Conservation (phyloP, 2,329 filamentous ascomycete species). For the Diaporthe capsici region DNA sequence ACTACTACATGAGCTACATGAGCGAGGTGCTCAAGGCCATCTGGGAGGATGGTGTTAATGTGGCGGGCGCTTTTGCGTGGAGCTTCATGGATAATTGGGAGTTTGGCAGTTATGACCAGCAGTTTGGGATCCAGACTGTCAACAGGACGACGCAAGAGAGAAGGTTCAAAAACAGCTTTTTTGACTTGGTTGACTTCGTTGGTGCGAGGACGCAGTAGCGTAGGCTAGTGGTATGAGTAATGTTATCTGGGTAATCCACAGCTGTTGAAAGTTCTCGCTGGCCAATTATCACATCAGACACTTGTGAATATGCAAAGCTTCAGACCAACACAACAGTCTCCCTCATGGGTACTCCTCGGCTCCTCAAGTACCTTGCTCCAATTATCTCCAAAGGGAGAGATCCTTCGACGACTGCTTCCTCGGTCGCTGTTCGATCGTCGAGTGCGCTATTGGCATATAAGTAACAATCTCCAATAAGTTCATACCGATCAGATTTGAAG, state of each 20-base stretch:
- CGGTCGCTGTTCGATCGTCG: background rate
- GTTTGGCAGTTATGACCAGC: constrained; percentile 59
- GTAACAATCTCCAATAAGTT: constrained; percentile 34
- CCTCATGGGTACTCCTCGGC: fast-evolving
- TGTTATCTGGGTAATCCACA: too few species aligned
- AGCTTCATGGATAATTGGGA: constrained; percentile 67
- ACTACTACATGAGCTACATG: constrained; percentile 69
- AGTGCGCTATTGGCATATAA: background rate
- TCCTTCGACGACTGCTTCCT: background rate
- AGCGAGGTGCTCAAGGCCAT: constrained; percentile 69
- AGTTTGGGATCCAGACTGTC: constrained; percentile 70
- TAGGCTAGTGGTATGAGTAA: too few species aligned
- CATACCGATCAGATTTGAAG: background rate
- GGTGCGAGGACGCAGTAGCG: background rate
- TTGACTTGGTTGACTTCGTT: constrained; percentile 69
- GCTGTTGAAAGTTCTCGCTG: too few species aligned
- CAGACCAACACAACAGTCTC: background rate
- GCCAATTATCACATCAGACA: too few species aligned
- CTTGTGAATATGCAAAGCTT: background rate
- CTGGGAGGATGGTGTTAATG: constrained; percentile 68
- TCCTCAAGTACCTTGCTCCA: background rate
- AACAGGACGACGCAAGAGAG: constrained; percentile 66
- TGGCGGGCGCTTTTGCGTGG: constrained; percentile 69
- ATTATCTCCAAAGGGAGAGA: constrained; percentile 21
- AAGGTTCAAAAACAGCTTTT: constrained; percentile 70